Conservation (phyloP, 768 basidiomycete genomes). For the Ephemerocybe angulata region DNA sequence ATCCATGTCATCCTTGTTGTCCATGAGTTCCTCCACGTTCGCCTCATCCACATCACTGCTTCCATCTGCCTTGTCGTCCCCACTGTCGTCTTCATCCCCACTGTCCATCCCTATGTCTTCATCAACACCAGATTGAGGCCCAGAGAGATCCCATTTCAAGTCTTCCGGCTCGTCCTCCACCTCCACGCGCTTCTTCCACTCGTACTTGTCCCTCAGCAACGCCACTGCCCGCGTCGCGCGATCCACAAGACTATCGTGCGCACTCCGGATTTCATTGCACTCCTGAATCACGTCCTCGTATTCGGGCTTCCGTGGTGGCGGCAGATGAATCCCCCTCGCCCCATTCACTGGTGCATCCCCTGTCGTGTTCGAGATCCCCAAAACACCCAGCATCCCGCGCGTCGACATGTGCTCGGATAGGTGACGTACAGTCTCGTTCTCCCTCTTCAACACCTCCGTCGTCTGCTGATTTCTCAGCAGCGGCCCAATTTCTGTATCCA, state of each 20-base stretch:
- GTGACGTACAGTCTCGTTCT: conserved; percentile 69
- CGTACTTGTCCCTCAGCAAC: conserved; percentile 75
- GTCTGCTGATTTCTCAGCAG: conserved; percentile 80
- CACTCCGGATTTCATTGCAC: conserved; percentile 60
- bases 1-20: conserved; percentile 2
- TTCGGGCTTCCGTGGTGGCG: conserved; percentile 38
- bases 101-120: conserved; percentile 27
- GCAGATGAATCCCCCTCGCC: conserved; percentile 8
- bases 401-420: conserved; percentile 65
- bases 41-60: conserved; percentile 24
- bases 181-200: conserved; percentile 78
- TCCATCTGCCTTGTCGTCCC: conserved; percentile 19
- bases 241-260: conserved; percentile 74
- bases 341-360: conserved; percentile 26
- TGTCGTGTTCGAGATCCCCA: conserved; percentile 32
- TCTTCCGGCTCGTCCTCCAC: conserved; percentile 82
- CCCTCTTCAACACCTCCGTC: conserved; percentile 65
- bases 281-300: conserved; percentile 65
- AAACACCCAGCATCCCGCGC: conserved; percentile 49
- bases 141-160: conserved; percentile 68
- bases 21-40: conserved; percentile 24
- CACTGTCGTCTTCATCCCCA: conserved; percentile 19
- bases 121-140: conserved; percentile 39
- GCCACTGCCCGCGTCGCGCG: conserved; percentile 75
- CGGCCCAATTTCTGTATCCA: conserved; percentile 71